Conservation (phyloP, 768 basidiomycete genomes). For the Daedaleopsis nitida region DNA sequence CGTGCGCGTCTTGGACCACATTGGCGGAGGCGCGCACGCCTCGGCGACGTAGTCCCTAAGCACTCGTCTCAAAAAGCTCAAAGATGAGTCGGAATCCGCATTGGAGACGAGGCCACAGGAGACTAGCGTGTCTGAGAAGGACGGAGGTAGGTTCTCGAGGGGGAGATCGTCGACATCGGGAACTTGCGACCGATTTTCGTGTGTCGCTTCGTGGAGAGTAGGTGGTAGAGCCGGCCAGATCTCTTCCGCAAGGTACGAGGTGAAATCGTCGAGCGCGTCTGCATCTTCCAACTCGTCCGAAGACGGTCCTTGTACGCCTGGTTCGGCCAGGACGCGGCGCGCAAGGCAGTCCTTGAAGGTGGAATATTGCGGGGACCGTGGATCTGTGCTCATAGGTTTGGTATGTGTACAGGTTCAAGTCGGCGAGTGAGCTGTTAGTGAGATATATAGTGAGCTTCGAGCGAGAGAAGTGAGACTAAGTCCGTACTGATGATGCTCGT, state of each 20-base stretch:
- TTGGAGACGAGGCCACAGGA: constrained; percentile 45
- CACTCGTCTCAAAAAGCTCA: constrained; percentile 41
- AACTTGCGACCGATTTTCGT: constrained; percentile 35
- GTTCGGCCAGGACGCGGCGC: constrained; percentile 38
- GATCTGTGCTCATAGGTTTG: background rate
- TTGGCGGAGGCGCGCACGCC: constrained; percentile 50
- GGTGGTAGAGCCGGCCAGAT: constrained; percentile 47
- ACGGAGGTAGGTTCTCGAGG: constrained; percentile 40
- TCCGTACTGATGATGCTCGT: too few species aligned
- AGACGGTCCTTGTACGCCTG: constrained; percentile 15
- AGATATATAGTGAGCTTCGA: too few species aligned
- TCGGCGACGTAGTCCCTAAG: constrained; percentile 46
- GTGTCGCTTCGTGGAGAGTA: constrained; percentile 38
- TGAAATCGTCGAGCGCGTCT: constrained; percentile 53
- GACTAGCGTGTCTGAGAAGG: constrained; percentile 51
- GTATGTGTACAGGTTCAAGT: too few species aligned
- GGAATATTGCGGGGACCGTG: constrained; percentile 16
- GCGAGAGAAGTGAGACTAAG: too few species aligned
- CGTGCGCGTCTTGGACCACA: constrained; percentile 55
- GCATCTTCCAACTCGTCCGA: constrained; percentile 10
- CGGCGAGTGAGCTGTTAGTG: too few species aligned
- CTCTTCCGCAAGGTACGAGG: constrained; percentile 52
- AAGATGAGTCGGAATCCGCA: constrained; percentile 43
- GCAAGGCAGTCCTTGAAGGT: constrained; percentile 51
- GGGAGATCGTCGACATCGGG: constrained; percentile 40